phyloP scores from a whole-genome alignment of 495 filamentous ascomycete genomes.

The Haplographium delicatum region DNA sequence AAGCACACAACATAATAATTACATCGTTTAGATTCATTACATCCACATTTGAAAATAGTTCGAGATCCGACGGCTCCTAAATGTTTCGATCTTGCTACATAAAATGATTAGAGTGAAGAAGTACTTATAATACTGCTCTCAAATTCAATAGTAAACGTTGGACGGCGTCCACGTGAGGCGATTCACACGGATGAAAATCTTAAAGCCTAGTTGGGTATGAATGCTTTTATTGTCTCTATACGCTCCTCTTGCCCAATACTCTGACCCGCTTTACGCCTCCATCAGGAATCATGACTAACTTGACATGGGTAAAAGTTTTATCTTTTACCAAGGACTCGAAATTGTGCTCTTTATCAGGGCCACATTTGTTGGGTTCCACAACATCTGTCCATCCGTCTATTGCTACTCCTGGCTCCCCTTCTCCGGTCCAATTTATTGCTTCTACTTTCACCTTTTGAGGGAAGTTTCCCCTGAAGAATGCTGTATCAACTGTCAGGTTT shows the following conservation, averaged over 20 bases:
- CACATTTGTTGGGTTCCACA: constrained; percentile 59
- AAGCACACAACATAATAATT: too few species aligned
- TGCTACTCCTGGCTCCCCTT: constrained; percentile 50
- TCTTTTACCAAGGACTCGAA: constrained; percentile 51
- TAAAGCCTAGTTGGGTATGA: too few species aligned
- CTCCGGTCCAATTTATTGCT: constrained; percentile 50
- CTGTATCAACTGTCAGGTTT: constrained; percentile 77
- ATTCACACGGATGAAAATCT: not conserved
- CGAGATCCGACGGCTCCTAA: too few species aligned
- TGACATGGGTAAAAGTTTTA: constrained; percentile 68
- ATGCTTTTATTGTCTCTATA: constrained; percentile 5
- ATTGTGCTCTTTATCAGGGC: constrained; percentile 78
- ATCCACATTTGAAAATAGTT: too few species aligned
- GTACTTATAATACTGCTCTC: too few species aligned
- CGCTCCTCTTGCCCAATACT: constrained; percentile 62
- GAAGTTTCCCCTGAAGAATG: constrained; percentile 87
- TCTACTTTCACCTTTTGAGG: constrained; percentile 72
- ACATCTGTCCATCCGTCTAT: constrained; percentile 67
- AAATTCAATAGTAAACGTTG: not conserved
- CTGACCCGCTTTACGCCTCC: constrained; percentile 86
- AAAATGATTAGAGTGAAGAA: too few species aligned
- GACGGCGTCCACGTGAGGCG: not conserved
- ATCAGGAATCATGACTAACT: constrained; percentile 87
- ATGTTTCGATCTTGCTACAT: too few species aligned
- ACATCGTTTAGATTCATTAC: too few species aligned